Evolutionary conservation across 495 filamentous ascomycete genomes (phyloP).

Genomic region (Margaritispora aquatica): DNA sequence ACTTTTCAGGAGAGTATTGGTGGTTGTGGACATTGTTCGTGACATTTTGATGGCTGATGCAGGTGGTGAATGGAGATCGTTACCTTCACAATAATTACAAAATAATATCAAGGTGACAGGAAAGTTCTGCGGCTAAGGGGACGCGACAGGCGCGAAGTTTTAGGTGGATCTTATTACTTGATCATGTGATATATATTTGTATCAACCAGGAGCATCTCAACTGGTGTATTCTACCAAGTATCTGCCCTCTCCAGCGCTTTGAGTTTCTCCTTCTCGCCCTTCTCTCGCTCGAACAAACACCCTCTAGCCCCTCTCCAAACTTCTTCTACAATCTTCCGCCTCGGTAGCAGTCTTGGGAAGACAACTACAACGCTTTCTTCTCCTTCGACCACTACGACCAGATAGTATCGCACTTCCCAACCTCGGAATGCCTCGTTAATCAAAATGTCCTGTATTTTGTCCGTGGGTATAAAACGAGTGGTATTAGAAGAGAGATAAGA

Average conservation of each 20-base stretch:
- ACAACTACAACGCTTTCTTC: conserved; percentile 87
- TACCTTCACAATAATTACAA: no score
- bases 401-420: conserved; percentile 85
- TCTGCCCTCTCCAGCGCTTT: background rate
- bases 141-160: background rate
- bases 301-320: conserved; percentile 77
- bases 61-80: background rate
- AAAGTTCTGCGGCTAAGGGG: background rate
- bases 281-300: conserved; percentile 63
- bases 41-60: background rate
- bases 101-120: no score
- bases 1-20: background rate
- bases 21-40: background rate
- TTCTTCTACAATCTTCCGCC: conserved; percentile 62
- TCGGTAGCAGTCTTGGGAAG: conserved; percentile 76
- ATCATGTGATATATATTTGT: background rate
- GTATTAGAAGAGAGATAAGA: conserved; percentile 55
- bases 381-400: conserved; percentile 85
- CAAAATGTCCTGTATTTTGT: conserved; percentile 82
- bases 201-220: no score
- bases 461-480: conserved; percentile 90
- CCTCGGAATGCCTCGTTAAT: conserved; percentile 95
- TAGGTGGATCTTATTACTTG: background rate
- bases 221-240: background rate
- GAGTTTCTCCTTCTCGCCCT: background rate